phyloP scores from a whole-genome alignment of 257 asterid species.

The Lycium barbarum region DNA sequence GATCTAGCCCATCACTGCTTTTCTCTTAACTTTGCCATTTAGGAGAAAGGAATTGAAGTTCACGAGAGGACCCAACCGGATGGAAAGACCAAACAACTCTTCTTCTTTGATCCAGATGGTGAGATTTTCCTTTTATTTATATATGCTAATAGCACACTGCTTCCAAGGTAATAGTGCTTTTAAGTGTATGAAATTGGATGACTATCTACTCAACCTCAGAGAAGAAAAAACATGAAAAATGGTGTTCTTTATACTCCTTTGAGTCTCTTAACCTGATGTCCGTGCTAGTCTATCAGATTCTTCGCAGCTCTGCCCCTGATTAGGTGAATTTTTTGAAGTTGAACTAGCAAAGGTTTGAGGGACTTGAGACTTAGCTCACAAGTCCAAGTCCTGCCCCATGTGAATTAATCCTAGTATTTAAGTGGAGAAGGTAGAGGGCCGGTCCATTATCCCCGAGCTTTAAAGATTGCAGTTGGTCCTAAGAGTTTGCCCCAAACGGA shows the following conservation, averaged over 20 bases:
- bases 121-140: constrained; percentile 29
- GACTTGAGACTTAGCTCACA: background rate
- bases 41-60: constrained; percentile 77
- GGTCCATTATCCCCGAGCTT: too few relatives aligned
- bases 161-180: background rate
- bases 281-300: background rate
- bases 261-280: background rate
- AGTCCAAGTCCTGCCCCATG: background rate
- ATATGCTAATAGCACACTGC: background rate
- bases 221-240: background rate
- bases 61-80: constrained; percentile 67
- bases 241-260: background rate
- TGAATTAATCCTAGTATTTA: too few relatives aligned
- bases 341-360: background rate
- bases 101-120: constrained; percentile 99
- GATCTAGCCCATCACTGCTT: background rate
- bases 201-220: background rate
- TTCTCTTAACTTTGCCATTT: background rate
- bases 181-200: background rate
- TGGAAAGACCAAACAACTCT: constrained; percentile 76
- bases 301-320: background rate
- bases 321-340: too few relatives aligned
- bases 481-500: too few relatives aligned
- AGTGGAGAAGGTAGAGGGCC: too few relatives aligned
- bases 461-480: too few relatives aligned